A percentile compares a stretch with the other conserved stretches of the same genome.
phyloP scores from a whole-genome alignment of 805 yeast genomes.

The Saccharomycopsis sp. region DNA sequence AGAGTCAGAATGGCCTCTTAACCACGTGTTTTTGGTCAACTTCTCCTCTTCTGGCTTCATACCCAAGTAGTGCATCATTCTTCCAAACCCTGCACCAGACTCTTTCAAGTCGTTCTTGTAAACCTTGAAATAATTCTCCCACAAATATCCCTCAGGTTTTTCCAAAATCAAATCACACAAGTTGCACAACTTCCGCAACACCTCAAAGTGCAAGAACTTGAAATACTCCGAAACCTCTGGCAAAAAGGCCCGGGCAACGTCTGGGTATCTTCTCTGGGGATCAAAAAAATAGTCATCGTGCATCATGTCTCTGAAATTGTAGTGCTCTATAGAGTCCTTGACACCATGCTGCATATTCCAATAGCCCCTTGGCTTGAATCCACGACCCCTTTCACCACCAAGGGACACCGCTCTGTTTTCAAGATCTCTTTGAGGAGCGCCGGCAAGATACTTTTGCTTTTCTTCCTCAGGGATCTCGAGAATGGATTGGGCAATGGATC shows the following conservation, averaged over 20 bases:
- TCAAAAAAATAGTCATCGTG: slow-evolving; percentile 19
- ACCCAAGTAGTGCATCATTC: slow-evolving; percentile 33
- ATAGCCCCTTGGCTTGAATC: slow-evolving; percentile 36
- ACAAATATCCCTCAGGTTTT: slow-evolving; percentile 37
- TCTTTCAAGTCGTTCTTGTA: slow-evolving; percentile 27
- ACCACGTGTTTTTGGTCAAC: slow-evolving; percentile 33
- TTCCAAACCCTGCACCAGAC: slow-evolving; percentile 34
- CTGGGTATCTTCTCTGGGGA: slow-evolving; percentile 31
- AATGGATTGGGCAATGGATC: slow-evolving; percentile 26
- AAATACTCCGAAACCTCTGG: slow-evolving; percentile 35
- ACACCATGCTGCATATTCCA: slow-evolving; percentile 34
- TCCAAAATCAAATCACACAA: slow-evolving; percentile 38
- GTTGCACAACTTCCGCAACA: slow-evolving; percentile 30
- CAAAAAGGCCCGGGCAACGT: slow-evolving; percentile 30
- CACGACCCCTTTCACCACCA: slow-evolving; percentile 35
- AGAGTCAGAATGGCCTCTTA: slow-evolving; percentile 36
- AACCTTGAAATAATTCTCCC: slow-evolving; percentile 31
- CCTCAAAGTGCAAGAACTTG: slow-evolving; percentile 30
- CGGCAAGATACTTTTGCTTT: slow-evolving; percentile 26
- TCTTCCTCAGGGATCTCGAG: slow-evolving; percentile 27
- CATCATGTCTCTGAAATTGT: slow-evolving; percentile 29
- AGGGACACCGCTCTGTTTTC: slow-evolving; percentile 24
- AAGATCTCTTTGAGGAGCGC: slow-evolving; percentile 28
- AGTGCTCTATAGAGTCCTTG: slow-evolving; percentile 32
- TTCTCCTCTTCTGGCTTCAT: slow-evolving; percentile 27